Evolutionary conservation across 1,139 yeast genomes (phyloP).

Genomic region (Pichia norvegensis): DNA sequence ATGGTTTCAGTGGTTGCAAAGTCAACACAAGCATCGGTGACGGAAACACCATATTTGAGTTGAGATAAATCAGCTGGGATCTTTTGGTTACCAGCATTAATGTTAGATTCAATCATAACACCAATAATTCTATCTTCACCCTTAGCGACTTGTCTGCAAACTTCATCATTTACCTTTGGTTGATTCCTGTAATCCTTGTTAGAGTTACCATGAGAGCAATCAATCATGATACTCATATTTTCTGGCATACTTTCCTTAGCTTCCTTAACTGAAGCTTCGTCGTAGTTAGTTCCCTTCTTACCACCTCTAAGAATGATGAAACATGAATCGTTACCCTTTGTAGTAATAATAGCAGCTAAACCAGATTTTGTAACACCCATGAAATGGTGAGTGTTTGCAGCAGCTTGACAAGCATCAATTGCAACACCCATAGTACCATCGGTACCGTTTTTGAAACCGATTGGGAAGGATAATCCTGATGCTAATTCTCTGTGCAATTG

Average conservation of each 20-base stretch:
- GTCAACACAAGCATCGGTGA: constrained; percentile 92
- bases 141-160: constrained; percentile 69
- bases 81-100: constrained; percentile 86
- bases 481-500: constrained; percentile 96
- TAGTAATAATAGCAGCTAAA: constrained; percentile 89
- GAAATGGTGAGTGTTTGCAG: constrained; percentile 89
- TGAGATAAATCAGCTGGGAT: constrained; percentile 67
- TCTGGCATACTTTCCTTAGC: constrained; percentile 59
- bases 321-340: constrained; percentile 87
- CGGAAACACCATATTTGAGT: constrained; percentile 90
- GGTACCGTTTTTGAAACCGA: constrained; percentile 97
- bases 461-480: constrained; percentile 94
- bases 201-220: constrained; percentile 97
- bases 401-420: constrained; percentile 87
- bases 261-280: constrained; percentile 62
- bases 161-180: constrained; percentile 74
- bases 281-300: constrained; percentile 87
- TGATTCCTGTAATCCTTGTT: constrained; percentile 90
- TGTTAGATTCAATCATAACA: constrained; percentile 92
- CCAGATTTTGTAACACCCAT: constrained; percentile 97
- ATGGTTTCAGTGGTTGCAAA: constrained; percentile 85
- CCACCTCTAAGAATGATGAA: constrained; percentile 94
- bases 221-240: constrained; percentile 70
- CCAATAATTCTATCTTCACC: constrained; percentile 84
- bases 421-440: constrained; percentile 94